Percentiles rank a stretch among this genome's conserved stretches.
These are phyloP conservation scores for Sclerotinia minor DNA, from an alignment of 2,329 filamentous ascomycete genomes.

Conservation along the genomic window DNA sequence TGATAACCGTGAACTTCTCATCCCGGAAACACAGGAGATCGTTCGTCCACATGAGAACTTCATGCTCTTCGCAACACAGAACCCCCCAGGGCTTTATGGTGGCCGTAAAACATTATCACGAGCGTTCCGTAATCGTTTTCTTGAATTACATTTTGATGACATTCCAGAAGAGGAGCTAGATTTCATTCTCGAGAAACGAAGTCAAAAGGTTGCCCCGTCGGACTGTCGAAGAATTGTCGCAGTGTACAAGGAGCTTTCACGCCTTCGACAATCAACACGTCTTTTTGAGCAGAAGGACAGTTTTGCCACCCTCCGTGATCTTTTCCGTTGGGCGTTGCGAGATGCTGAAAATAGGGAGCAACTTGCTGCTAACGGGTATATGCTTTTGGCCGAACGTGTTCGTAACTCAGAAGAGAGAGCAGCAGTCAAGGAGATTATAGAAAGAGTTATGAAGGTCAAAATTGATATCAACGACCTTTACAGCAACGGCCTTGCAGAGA, in stretches of 20 bases:
- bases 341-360: conserved; percentile 83
- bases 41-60: conserved; percentile 92
- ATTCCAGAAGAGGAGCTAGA: conserved; percentile 94
- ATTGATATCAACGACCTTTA: conserved; percentile 78
- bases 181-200: conserved; percentile 84
- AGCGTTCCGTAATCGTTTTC: conserved; percentile 93
- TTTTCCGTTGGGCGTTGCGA: conserved; percentile 92
- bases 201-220: conserved; percentile 81
- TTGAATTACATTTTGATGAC: conserved; percentile 97
- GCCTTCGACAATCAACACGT: conserved; percentile 83
- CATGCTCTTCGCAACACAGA: conserved; percentile 97
- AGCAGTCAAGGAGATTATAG: conserved; percentile 84
- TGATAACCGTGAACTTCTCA: conserved; percentile 91
- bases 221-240: conserved; percentile 89
- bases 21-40: conserved; percentile 94
- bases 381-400: conserved; percentile 92
- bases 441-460: conserved; percentile 83
- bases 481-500: conserved; percentile 56
- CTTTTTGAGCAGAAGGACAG: conserved; percentile 97
- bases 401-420: conserved; percentile 83
- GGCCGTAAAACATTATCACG: conserved; percentile 90
- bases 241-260: conserved; percentile 90
- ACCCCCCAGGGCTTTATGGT: conserved; percentile 92
- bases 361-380: conserved; percentile 88
- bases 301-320: conserved; percentile 91